Conservation (phyloP, 108 stramenopile genomes). For the Cyclotella distinguenda region DNA sequence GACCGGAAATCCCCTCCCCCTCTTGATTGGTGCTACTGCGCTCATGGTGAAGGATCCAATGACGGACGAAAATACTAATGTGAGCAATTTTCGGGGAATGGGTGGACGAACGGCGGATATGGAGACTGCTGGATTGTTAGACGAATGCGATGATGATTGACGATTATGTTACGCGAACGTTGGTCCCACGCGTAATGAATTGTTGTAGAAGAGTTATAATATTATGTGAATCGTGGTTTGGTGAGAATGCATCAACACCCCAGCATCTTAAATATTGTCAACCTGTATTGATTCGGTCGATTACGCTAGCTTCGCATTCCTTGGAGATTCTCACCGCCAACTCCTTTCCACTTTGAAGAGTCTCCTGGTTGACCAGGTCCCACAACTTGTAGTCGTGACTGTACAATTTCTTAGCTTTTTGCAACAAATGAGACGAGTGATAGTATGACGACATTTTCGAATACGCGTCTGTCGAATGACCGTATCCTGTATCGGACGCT, state of each 20-base stretch:
- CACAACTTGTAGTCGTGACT: constrained; percentile 15
- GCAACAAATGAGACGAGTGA: constrained; percentile 6
- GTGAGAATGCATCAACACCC: too few relatives aligned
- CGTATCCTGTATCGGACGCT: constrained; percentile 17
- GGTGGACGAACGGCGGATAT: constrained; percentile 31
- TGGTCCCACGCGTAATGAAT: too few relatives aligned
- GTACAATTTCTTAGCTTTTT: constrained; percentile 18
- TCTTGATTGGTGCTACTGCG: constrained; percentile 44
- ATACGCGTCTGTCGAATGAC: constrained; percentile 12
- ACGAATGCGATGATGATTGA: constrained; percentile 44
- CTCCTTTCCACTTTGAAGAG: constrained; percentile 10
- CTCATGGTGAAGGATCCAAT: constrained; percentile 26
- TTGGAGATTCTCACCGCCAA: constrained; percentile 12
- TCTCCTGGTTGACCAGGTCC: constrained; percentile 13
- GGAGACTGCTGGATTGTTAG: constrained; percentile 41
- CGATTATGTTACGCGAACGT: background rate
- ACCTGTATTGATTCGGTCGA: background rate
- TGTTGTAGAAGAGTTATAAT: too few relatives aligned
- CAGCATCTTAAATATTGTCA: too few relatives aligned
- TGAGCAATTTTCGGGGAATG: constrained; percentile 24
- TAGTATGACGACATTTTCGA: constrained; percentile 17
- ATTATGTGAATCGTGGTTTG: too few relatives aligned
- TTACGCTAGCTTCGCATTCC: constrained; percentile 1
- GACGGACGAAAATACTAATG: constrained; percentile 39
- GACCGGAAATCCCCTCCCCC: constrained; percentile 49